phyloP scores from a whole-genome alignment of 2,329 filamentous ascomycete species.

The Hypocrella siamensis region DNA sequence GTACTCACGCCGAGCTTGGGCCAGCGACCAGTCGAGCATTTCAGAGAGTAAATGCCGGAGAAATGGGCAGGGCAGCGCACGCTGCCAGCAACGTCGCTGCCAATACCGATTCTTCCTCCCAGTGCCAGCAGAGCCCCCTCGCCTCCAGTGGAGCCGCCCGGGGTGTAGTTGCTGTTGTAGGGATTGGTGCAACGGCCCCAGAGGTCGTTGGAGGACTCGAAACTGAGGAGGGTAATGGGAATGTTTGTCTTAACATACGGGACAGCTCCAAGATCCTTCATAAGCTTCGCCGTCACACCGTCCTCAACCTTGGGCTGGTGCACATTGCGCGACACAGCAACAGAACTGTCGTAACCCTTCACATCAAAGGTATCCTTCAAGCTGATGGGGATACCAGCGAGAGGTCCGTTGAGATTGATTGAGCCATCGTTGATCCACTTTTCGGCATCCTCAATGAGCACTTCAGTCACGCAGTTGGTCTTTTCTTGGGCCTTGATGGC shows the following conservation, averaged over 20 bases:
- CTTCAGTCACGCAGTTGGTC: conserved; percentile 82
- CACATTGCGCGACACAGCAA: conserved; percentile 63
- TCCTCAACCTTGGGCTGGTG: conserved; percentile 52
- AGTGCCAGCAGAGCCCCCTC: conserved; percentile 72
- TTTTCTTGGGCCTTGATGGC: conserved; percentile 68
- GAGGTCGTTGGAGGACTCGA: conserved; percentile 62
- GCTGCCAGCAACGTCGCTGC: conserved; percentile 80
- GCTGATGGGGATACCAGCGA: conserved; percentile 77
- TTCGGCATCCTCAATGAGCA: conserved; percentile 68
- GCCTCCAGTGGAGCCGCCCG: conserved; percentile 78
- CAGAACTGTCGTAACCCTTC: conserved; percentile 65
- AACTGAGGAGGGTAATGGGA: conserved; percentile 73
- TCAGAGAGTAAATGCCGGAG: conserved; percentile 73
- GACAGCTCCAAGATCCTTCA: conserved; percentile 78
- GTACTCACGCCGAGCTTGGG: conserved; percentile 72
- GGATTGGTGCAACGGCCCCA: conserved; percentile 78
- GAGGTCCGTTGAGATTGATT: conserved; percentile 61
- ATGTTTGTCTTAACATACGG: conserved; percentile 90
- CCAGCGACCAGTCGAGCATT: conserved; percentile 82
- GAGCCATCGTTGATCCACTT: conserved; percentile 44
- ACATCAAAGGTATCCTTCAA: conserved; percentile 72
- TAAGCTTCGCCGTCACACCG: conserved; percentile 55
- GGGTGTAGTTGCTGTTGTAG: conserved; percentile 69
- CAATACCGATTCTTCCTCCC: conserved; percentile 75
- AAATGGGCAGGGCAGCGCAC: conserved; percentile 80